Evolutionary conservation across 1,284 basidiomycete species (phyloP), one percentile per base, ranked within the genome.

Genomic region (Rhodotorula mucilaginosa): DNA sequence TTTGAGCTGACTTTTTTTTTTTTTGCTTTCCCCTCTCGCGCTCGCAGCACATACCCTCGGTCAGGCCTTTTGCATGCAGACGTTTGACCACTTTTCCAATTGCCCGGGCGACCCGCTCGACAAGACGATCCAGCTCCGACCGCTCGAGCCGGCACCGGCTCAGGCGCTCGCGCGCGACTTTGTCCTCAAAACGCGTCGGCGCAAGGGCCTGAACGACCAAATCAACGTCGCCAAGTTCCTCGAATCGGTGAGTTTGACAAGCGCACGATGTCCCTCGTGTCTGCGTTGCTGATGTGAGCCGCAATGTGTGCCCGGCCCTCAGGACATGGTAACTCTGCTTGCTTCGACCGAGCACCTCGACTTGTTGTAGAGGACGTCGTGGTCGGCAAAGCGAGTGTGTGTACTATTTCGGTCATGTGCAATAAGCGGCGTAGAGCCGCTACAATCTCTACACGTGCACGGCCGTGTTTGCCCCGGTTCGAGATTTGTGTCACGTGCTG

Each of bases 81-180:
- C 90, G 69, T 99, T 99, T 82, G 93, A 97, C 81, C 97, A 99
- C 80, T 99, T 97, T 96, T 90, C 91, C 56, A 92, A 97, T 79
- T 96, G 98, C 21, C 96, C 96, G 5, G 91, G 91, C 81, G 95
- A 98, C 83, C 97, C 97, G 58, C 95, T 91, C 76, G 97, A 99
- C 83, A 92, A 90, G 74, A 90, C 88, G 74, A 95, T 99, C 82
- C 92, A 93, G 82, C 87, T 99, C 71, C 87, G 95, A 72, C 96
- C 97, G 68, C 84, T 99, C 70, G 97, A 99, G 81, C 97, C 97
- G 64, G 97, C 97, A 39, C 93, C 93, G 61, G 93, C 95, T 18
- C 92, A 98, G 80, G 90, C 79, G n/a, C 77, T 83, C 56, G 82
- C 80, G 26, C 57, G 82, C 39, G 97, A 99, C 83, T 86, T 99